Evolutionary conservation across 2,329 filamentous ascomycete species (phyloP), one percentile per base, ranked within the genome.

Genomic region (Fusarium euwallaceae): DNA sequence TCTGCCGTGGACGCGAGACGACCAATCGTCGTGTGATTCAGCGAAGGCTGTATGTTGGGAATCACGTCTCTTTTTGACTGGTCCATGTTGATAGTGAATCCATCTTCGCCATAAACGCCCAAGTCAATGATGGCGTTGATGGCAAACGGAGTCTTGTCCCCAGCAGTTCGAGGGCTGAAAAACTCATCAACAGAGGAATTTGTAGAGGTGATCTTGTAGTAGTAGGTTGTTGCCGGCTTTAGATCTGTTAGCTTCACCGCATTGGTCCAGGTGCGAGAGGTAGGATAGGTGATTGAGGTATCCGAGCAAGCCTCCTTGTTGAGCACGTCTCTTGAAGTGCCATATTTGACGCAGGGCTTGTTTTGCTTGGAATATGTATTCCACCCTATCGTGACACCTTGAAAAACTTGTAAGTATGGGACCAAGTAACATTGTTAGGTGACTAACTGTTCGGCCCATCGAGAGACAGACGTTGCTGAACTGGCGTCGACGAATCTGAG

Each of bases 101-200:
- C 70, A 29, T 72, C 70, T 27, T 72, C 8, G 1, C 70, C 70
- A 12, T 72, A 72, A 0, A 72, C 70, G 3, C 69, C 70, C 16
- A 72, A 69, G 36, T 72, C 70, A 34, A 72, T 72, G 1, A 72
- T 72, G 1, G 70, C 70, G 6, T 72, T 72, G n/a, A 72, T 34
- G 3, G 70, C 39, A 12, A 72, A 72, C 4, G 69, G 60, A 0
- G 70, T 72, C 10, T 53, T 69, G 8, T 72, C 70, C 8, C 70
- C 70, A 2, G 69, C 55, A 6, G 36, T 22, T 2, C 70, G 69
- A 41, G 70, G 65, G 9, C 70, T 72, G 4, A 72, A 43, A 2
- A 72, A 72, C 1, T 69, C 53, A 9, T 69, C 48, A 4, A 45
- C 2, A 11, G 16, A 14, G 10, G 69, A 72, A 11, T 20, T 72